Conservation (phyloP, 192 early-diverging fungal species). For the Chytriomyces hyalinus region DNA sequence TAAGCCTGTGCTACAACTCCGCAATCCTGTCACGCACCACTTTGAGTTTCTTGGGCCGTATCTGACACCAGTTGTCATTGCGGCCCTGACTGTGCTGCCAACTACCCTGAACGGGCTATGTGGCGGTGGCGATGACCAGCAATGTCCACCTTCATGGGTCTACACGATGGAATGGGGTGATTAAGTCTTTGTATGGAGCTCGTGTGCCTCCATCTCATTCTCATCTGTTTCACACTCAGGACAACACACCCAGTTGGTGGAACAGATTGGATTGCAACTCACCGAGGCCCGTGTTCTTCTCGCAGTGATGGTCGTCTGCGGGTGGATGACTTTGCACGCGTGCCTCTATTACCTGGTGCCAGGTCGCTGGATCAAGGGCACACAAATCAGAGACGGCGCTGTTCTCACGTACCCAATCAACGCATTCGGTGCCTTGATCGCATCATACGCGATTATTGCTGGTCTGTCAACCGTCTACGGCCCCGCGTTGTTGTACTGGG, state of each 20-base stretch:
- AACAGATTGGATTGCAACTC: too few relatives aligned
- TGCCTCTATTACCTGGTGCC: not conserved
- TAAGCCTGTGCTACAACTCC: not conserved
- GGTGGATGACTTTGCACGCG: not conserved
- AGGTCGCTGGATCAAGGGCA: constrained; percentile 50
- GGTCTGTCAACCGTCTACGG: constrained; percentile 57
- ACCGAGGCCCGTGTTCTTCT: too few relatives aligned
- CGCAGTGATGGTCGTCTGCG: not conserved
- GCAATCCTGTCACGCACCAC: constrained; percentile 53
- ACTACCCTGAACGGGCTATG: constrained; percentile 31
- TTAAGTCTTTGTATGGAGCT: too few relatives aligned
- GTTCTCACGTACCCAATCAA: constrained; percentile 86
- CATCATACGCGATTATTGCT: constrained; percentile 53
- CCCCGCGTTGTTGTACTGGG: constrained; percentile 71
- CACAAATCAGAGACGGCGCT: constrained; percentile 70
- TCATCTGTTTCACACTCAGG: too few relatives aligned
- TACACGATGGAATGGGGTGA: too few relatives aligned
- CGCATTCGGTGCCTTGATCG: constrained; percentile 44
- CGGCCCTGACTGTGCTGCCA: constrained; percentile 24
- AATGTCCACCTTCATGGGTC: constrained; percentile 36
- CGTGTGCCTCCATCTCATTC: too few relatives aligned
- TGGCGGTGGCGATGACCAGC: not conserved
- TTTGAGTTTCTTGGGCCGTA: constrained; percentile 81
- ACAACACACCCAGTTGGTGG: too few relatives aligned
- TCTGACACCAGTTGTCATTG: constrained; percentile 36